Evolutionary conservation across 306 rosid genomes (phyloP), one percentile per base, ranked within the genome.

Genomic region (Fragaria iinumae): DNA sequence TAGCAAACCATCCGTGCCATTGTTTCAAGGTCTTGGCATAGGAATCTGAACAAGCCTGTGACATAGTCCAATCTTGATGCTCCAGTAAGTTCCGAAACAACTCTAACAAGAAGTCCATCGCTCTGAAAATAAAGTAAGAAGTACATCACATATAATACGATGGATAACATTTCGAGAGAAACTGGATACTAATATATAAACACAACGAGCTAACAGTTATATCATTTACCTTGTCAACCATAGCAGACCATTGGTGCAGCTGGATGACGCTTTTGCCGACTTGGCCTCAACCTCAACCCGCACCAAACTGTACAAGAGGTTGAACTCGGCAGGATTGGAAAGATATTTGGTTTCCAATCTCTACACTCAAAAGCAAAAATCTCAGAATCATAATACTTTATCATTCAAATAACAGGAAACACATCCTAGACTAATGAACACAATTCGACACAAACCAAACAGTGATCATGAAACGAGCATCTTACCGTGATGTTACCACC

Each of bases 1-100:
- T 90, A 65, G 99, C 97, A 62, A 96, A 88, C 99, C 99, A 96
- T 78, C 99, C 99, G 74, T 96, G 99, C 90, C 88, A 96, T 85
- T 92, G 88, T 86, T 92, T 96, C 78, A 92, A 89, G 80, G 98
- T 96, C 88, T 91, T 88, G 84, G 83, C 85, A 45, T 96, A 96
- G 81, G 99, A 79, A 63, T 96, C 99, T 65, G 91, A 81, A 78
- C 99, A 96, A 76, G 96, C 97, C 81, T 91, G 96, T 44, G 96
- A 78, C 99, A 96, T 96, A 67, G 92, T 52, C 99, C 96, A 96
- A 82, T 96, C 98, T 50, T 62, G 77, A 84, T 91, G 98, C 70
- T 92, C 89, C 16, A 89, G 78, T 77, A 96, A 96, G 87, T 92
- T 91, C 83, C 77, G 90, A 77, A 96, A 96, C 81, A 92, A 80